Base-by-base conservation (phyloP, 1,284 basidiomycete genomes). In the Ganoderma multipileum region DNA sequence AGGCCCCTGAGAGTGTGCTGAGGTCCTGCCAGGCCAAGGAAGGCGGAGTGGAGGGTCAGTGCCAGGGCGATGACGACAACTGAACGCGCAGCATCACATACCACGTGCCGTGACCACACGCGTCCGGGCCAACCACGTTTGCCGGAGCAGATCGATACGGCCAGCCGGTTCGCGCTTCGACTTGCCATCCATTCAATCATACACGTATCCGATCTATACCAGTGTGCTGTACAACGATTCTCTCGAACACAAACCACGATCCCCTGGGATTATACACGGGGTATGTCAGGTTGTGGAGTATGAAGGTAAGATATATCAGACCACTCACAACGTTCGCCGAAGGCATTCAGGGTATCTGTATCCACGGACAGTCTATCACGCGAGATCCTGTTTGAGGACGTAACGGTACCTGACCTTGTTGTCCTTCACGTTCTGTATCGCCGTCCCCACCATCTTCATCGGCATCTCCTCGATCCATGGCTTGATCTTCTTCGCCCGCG, bases 361-460 rank as follows among this genome's bases (percentile, higher is more conserved):
- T 39, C 23, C 12, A 28, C 7, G 1, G 28, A 14, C 54, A 18
- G 7, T 14, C 3, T n/a, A 8, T 70, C 38, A 73, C 30, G 33
- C 58, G 38, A 77, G 69, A 42, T 78, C 83, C 76, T 85, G 83
- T 58, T 78, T 81, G 57, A 87, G 76, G 67, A 87, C 84, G 66
- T 83, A 84, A 67, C 87, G 81, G 79, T 88, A 90, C 68, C 85
- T 78, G 39, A 86, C 84, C 59, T 84, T 82, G 74, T 86, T 86
- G 69, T 84, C 80, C 79, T 85, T 82, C 64, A 90, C 79, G 36
- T 83, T 82, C 77, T 86, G 81, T 64, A 89, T 83, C 12, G 86
- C 89, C 78, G 87, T 82, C 60, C 79, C 81, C 54, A 84, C 86
- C 41, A 89, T 83, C 76, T 84, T 85, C 89, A 91, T 91, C 60